phyloP scores from a whole-genome alignment of 164 flowering plant species.

The Aristolochia contorta region DNA sequence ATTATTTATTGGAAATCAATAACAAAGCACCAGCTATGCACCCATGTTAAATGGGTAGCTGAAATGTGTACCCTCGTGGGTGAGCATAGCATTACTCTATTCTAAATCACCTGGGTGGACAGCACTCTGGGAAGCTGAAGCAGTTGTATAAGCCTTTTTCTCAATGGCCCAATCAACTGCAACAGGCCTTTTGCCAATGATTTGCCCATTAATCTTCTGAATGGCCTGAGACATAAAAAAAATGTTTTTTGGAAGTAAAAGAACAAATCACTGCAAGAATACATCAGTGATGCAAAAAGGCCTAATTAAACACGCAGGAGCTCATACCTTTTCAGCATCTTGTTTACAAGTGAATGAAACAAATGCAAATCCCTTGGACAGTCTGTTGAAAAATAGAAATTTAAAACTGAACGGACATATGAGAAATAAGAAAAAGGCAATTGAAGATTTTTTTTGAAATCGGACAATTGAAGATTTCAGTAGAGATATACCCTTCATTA shows the following conservation, averaged over 20 bases:
- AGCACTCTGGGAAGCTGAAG: constrained; percentile 18
- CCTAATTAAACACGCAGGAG: neutral
- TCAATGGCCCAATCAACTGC: constrained; percentile 99
- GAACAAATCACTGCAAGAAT: too few species aligned
- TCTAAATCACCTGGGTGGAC: constrained; percentile 43
- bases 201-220: constrained; percentile 63
- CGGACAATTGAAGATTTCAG: too few species aligned
- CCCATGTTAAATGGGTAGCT: too few species aligned
- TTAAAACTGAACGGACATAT: neutral
- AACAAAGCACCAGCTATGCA: too few species aligned
- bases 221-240: constrained; percentile 54
- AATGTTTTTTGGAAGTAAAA: too few species aligned
- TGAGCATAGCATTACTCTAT: too few species aligned
- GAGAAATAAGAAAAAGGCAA: neutral
- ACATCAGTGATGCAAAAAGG: too few species aligned
- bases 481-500: constrained; percentile 54
- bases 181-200: constrained; percentile 59
- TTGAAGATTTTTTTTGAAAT: too few species aligned
- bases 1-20: too few species aligned
- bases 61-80: too few species aligned
- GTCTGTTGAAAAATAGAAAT: constrained; percentile 25
- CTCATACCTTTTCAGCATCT: constrained; percentile 76
- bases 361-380: constrained; percentile 88
- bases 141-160: constrained; percentile 59
- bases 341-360: constrained; percentile 82